A percentile compares a stretch with the other conserved stretches of the same genome.
Evolutionary conservation across 2,329 filamentous ascomycete species (phyloP).

Genomic region (Colletotrichum magnum): DNA sequence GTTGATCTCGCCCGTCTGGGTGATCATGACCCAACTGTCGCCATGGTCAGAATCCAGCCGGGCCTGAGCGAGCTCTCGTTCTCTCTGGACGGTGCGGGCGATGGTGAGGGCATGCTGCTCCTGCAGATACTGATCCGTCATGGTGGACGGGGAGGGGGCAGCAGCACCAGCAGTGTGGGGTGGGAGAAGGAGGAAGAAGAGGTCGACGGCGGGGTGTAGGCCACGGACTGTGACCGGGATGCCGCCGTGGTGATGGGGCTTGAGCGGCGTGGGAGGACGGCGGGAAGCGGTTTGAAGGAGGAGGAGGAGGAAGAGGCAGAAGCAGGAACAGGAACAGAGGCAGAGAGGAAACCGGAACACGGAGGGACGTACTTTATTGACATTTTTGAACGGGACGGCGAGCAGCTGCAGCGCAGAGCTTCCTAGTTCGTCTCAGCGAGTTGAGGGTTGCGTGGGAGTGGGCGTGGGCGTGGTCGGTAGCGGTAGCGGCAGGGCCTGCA

Average conservation of each 20-base stretch:
- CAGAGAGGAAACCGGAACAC: slow-evolving; percentile 27
- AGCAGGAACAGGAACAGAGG: slow-evolving; percentile 21
- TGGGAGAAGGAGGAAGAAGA: slow-evolving; percentile 31
- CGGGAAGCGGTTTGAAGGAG: slow-evolving; percentile 1
- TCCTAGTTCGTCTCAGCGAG: slow-evolving; percentile 42
- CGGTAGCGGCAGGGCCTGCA: slow-evolving; percentile 42
- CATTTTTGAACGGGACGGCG: slow-evolving; percentile 52
- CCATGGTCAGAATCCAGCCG: slow-evolving; percentile 67
- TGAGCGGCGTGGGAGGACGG: slow-evolving; percentile 28
- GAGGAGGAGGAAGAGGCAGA: slow-evolving; percentile 6
- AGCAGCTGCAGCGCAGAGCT: slow-evolving; percentile 40
- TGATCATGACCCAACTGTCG: slow-evolving; percentile 91
- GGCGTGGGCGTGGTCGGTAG: slow-evolving; percentile 26
- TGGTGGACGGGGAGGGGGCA: slow-evolving; percentile 50
- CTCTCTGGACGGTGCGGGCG: slow-evolving; percentile 53
- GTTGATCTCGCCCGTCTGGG: slow-evolving; percentile 80
- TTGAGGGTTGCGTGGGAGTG: slow-evolving; percentile 42
- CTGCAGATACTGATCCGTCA: slow-evolving; percentile 56
- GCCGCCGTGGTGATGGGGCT: slow-evolving; percentile 36
- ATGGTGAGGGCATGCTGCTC: slow-evolving; percentile 61
- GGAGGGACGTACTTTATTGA: slow-evolving; percentile 67
- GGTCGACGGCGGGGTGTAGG: slow-evolving; percentile 35
- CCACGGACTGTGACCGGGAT: slow-evolving; percentile 38
- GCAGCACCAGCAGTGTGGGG: slow-evolving; percentile 19
- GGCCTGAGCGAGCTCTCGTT: slow-evolving; percentile 43